Evolutionary conservation across 495 filamentous ascomycete genomes (phyloP).

Genomic region (Penicillium paradoxum): DNA sequence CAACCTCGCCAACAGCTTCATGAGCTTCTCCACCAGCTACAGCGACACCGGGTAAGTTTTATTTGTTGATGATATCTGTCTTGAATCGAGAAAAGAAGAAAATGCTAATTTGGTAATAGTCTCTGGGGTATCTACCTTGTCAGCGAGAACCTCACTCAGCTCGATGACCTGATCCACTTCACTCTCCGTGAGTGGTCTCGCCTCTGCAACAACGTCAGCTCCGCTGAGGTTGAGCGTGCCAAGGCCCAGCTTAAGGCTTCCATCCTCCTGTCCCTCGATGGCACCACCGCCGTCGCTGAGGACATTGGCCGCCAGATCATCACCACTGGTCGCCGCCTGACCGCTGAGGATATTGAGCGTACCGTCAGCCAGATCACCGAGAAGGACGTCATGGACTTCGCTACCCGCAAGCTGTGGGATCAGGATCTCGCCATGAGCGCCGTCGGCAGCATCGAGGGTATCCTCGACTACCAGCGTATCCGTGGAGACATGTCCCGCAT

Average conservation of each 20-base stretch:
- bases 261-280: slow-evolving; percentile 92
- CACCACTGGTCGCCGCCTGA: slow-evolving; percentile 88
- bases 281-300: slow-evolving; percentile 93
- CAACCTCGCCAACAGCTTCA: slow-evolving; percentile 96
- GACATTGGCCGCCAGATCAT: slow-evolving; percentile 98
- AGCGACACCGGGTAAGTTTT: slow-evolving; percentile 88
- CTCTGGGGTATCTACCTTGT: slow-evolving; percentile 99
- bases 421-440: slow-evolving; percentile 91
- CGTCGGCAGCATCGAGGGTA: slow-evolving; percentile 85
- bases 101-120: slow-evolving; percentile 43
- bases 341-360: slow-evolving; percentile 88
- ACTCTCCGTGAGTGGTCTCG: slow-evolving; percentile 97
- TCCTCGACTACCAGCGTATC: slow-evolving; percentile 85
- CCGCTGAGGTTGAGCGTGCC: slow-evolving; percentile 92
- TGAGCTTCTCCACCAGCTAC: slow-evolving; percentile 99
- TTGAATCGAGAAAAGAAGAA: slow-evolving; percentile 7
- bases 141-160: slow-evolving; percentile 74
- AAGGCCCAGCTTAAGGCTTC: slow-evolving; percentile 99
- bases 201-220: slow-evolving; percentile 76
- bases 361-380: slow-evolving; percentile 81
- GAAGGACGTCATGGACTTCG: slow-evolving; percentile 97
- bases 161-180: slow-evolving; percentile 98
- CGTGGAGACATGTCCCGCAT: slow-evolving; percentile 88
- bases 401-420: slow-evolving; percentile 88
- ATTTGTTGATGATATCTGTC: not conserved